Conservation (phyloP, 2,329 filamentous ascomycete genomes). For the Endoconidiophora polonica region DNA sequence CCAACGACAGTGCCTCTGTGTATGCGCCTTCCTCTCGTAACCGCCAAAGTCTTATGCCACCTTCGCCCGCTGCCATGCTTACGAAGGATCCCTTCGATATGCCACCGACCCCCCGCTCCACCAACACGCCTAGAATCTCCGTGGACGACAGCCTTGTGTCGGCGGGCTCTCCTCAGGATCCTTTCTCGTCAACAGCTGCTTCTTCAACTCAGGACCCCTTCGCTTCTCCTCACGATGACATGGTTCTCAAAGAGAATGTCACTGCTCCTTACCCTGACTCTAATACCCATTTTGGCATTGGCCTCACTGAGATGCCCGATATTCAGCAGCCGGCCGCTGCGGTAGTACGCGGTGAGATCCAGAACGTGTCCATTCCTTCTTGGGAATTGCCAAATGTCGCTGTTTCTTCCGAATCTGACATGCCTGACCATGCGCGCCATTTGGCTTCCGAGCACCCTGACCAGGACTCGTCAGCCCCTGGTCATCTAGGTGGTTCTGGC, state of each 20-base stretch:
- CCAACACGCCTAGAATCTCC: neutral
- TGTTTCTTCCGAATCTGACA: constrained; percentile 9
- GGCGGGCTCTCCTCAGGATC: no score
- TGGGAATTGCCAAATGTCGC: constrained; percentile 9
- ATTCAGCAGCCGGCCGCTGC: constrained; percentile 23
- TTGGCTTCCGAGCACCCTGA: constrained; percentile 6
- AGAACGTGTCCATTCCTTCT: constrained; percentile 12
- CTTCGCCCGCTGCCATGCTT: constrained; percentile 18
- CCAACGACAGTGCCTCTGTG: constrained; percentile 26
- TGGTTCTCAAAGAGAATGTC: neutral
- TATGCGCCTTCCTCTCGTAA: constrained; percentile 28
- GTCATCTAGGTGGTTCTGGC: neutral
- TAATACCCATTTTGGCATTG: constrained; percentile 14
- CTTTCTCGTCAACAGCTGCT: neutral
- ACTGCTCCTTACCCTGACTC: constrained; percentile 21
- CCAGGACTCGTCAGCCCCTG: neutral
- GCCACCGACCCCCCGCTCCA: constrained; percentile 6
- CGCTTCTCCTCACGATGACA: constrained; percentile 8
- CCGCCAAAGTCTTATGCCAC: constrained; percentile 28
- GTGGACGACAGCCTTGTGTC: neutral
- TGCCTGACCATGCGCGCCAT: constrained; percentile 9
- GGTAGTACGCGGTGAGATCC: constrained; percentile 18
- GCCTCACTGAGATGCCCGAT: constrained; percentile 19
- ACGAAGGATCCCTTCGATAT: constrained; percentile 12
- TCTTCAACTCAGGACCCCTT: constrained; percentile 10